Base-by-base conservation (phyloP, 2,329 filamentous ascomycete genomes). In the Fusarium drepaniforme region DNA sequence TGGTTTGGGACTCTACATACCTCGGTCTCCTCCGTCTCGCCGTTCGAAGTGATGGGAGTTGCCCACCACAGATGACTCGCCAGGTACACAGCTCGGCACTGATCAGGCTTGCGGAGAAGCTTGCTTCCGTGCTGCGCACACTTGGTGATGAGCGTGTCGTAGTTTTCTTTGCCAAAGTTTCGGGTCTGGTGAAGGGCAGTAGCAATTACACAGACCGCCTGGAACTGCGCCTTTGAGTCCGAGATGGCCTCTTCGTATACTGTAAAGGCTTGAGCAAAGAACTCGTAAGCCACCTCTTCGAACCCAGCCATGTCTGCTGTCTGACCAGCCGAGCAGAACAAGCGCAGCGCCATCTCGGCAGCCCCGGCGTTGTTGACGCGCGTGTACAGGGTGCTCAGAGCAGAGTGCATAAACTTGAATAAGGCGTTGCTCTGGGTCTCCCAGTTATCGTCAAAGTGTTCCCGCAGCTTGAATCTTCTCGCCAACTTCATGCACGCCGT, bases 51-150 rank as follows among this genome's bases (percentile, higher is more conserved):
- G 71, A 95, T 93, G 56, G 97, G 96, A 15, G 95, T 96, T 1
- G 95, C 94, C 97, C 97, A 99, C 97, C 97, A 99, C 63, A 99
- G 85, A 83, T 99, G 97, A 82, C 96, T 98, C 5, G 97, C 97
- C 76, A 99, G 86, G 81, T 98, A 99, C 13, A 99, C 97, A 0
- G 97, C 97, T 28, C 97, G 92, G 82, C 97, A 99, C 85, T 99
- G 97, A 82, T 99, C 97, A 2, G 97, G 97, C 86, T 99, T 99
- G 84, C 98, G 96, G 78, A 99, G 89, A 75, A 99, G 87, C 83
- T 98, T 99, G 85, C 96, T 98, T 21, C 97, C 96, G 81, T 99
- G 97, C 77, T 98, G 89, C 4, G 97, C 96, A 76, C 95, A 97
- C 85, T 99, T 99, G 12, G 97, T 99, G 81, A 99, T 99, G 38